Base-by-base conservation (phyloP, 768 basidiomycete species). In the Pleurotus pulmonarius region DNA sequence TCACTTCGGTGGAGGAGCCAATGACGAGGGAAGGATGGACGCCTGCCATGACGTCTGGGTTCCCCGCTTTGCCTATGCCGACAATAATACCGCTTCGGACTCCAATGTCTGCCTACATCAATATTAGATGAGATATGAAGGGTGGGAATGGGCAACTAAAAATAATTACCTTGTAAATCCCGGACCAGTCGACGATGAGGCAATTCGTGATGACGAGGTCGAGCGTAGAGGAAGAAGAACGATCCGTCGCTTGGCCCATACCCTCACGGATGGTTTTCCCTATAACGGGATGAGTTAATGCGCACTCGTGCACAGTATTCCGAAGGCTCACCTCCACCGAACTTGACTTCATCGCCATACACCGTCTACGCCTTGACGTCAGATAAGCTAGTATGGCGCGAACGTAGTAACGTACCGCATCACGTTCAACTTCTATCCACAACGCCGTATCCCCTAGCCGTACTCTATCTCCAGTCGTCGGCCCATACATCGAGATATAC, bases 281-380 rank as follows among this genome's bases (percentile, higher is more conserved):
- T 92, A 59, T 9, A 46, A 44, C 20, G 51, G 3, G 16, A 39
- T 55, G 25, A 29, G 26, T 26, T 44, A 43, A 12, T 15, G 0
- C 4, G 53, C 40, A 18, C 22, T 18, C 5, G 9, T 0, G 45
- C 46, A 41, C 9, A 8, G 8, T 34, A 34, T 34, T 34, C 8
- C 29, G 29, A 34, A 34, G 9, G 58, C 72, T 59, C 64, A 86
- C 93, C 96, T 65, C 94, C 96, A 6, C 97, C 97, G 64, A 99
- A 99, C 73, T 98, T 98, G 73, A 92, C 89, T 72, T 98, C 96
- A 57, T 98, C 96, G 1, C 96, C 97, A 66, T 97, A 96, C 3
- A 85, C 75, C 4, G 95, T 90, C 86, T 92, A 57, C 26, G 2
- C 29, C 24, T 59, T 55, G 13, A 22, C 49, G 4, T 37, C 20